Percentiles rank a stretch among this genome's conserved stretches.
Evolutionary conservation across 768 basidiomycete genomes (phyloP).

Genomic region (Pleurotus tuber-regium): DNA sequence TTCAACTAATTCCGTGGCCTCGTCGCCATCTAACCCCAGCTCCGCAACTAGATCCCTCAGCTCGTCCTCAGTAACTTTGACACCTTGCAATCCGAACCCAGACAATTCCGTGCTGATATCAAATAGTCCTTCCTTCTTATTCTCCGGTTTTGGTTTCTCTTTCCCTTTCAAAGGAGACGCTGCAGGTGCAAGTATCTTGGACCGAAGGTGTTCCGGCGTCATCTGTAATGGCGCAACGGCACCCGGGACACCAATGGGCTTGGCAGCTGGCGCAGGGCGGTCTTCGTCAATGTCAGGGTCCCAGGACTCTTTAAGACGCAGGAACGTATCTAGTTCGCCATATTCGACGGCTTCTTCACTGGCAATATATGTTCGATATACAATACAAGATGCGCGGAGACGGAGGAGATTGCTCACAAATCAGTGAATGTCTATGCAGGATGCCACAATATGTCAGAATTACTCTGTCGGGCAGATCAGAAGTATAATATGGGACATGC

Average conservation of each 20-base stretch:
- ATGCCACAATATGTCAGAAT: conserved; percentile 5
- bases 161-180: conserved; percentile 43
- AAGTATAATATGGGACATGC: conserved; percentile 45
- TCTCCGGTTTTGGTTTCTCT: conserved; percentile 38
- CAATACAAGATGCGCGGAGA: conserved; percentile 6
- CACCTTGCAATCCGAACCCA: conserved; percentile 72
- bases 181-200: conserved; percentile 47
- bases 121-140: conserved; percentile 53
- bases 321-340: conserved; percentile 65
- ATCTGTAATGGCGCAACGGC: conserved; percentile 73
- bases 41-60: conserved; percentile 67
- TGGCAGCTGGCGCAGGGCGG: conserved; percentile 47
- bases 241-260: conserved; percentile 80
- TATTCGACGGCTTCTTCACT: conserved; percentile 88
- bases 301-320: conserved; percentile 73
- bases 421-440: conserved; percentile 62
- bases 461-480: conserved; percentile 11
- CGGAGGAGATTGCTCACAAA: conserved; percentile 50
- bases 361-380: conserved; percentile 9
- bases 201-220: conserved; percentile 72
- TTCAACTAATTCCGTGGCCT: conserved; percentile 73
- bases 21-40: conserved; percentile 72
- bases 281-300: conserved; percentile 58
- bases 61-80: conserved; percentile 76
- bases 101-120: conserved; percentile 69